Conservation (phyloP, 2,329 filamentous ascomycete species). For the Monilinia vaccinii-corymbosi region DNA sequence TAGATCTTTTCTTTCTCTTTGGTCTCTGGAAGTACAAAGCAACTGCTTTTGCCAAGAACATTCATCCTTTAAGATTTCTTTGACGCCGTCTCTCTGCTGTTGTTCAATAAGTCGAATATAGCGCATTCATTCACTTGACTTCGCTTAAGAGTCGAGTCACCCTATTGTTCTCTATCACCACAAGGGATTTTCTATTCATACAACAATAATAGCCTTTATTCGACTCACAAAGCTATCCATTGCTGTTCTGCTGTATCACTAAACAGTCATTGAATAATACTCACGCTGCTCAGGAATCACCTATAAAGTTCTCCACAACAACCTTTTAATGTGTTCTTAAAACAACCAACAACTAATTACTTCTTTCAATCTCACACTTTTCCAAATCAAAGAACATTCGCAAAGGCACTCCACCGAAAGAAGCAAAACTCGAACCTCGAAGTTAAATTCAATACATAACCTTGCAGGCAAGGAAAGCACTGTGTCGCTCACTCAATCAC, state of each 20-base stretch:
- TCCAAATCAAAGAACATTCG: background rate
- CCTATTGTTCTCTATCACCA: slow-evolving; percentile 3
- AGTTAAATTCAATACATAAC: background rate
- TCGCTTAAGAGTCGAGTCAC: background rate
- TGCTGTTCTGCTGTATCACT: slow-evolving; percentile 17
- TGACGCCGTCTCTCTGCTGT: background rate
- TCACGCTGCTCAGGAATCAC: slow-evolving; percentile 18
- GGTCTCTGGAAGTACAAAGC: slow-evolving; percentile 3
- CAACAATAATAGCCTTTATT: background rate
- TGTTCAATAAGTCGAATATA: background rate
- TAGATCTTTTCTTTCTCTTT: background rate
- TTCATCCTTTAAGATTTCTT: background rate
- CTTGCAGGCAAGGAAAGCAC: slow-evolving; percentile 17
- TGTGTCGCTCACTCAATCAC: background rate
- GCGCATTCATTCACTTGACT: background rate
- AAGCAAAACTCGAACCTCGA: slow-evolving; percentile 1
- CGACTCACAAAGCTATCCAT: slow-evolving; percentile 7
- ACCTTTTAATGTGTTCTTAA: background rate
- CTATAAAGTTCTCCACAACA: slow-evolving; percentile 8
- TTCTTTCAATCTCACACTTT: background rate
- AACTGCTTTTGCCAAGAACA: background rate
- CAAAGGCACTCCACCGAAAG: background rate
- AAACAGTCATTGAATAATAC: slow-evolving; percentile 14
- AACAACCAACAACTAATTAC: background rate
- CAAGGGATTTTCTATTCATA: background rate